Evolutionary conservation across 2,329 filamentous ascomycete species (phyloP).

Genomic region (Colletotrichum australisinense): DNA sequence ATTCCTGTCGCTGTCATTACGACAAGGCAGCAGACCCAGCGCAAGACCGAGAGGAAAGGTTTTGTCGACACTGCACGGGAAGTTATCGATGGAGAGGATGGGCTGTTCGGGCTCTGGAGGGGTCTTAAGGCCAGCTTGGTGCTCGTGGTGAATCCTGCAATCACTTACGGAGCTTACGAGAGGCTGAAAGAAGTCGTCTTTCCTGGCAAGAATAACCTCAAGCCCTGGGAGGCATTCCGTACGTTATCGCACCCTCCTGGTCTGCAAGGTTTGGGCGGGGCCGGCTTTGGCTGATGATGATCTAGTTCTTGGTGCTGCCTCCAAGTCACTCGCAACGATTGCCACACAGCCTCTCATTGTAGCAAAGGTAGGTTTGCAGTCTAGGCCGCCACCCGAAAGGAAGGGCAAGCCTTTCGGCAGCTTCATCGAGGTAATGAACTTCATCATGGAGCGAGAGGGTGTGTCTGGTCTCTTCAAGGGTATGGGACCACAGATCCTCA

Average conservation of each 20-base stretch:
- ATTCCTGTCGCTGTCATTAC: slow-evolving; percentile 97
- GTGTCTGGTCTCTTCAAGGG: slow-evolving; percentile 91
- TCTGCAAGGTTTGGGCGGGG: too few relatives aligned
- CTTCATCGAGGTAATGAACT: slow-evolving; percentile 94
- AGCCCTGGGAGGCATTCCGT: slow-evolving; percentile 92
- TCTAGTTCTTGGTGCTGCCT: slow-evolving; percentile 88
- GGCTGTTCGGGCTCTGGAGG: slow-evolving; percentile 89
- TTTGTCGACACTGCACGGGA: slow-evolving; percentile 89
- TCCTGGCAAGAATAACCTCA: slow-evolving; percentile 79
- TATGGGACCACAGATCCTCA: slow-evolving; percentile 92
- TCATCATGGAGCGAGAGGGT: slow-evolving; percentile 92
- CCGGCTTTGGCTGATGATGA: neutral
- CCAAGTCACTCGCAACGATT: slow-evolving; percentile 92
- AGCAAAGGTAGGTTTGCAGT: slow-evolving; percentile 96
- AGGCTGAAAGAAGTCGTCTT: slow-evolving; percentile 83
- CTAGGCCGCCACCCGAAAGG: slow-evolving; percentile 85
- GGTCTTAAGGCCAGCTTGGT: slow-evolving; percentile 96
- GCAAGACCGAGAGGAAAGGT: slow-evolving; percentile 85
- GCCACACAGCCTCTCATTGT: slow-evolving; percentile 96
- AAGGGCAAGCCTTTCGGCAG: slow-evolving; percentile 93
- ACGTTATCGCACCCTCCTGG: slow-evolving; percentile 53
- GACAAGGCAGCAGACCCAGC: slow-evolving; percentile 94
- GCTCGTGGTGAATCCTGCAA: slow-evolving; percentile 94
- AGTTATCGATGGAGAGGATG: slow-evolving; percentile 91
- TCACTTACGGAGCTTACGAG: slow-evolving; percentile 98